Evolutionary conservation across 129 eudicot genomes (phyloP), one percentile per base, ranked within the genome.

Genomic region (Flaveria bidentis): DNA sequence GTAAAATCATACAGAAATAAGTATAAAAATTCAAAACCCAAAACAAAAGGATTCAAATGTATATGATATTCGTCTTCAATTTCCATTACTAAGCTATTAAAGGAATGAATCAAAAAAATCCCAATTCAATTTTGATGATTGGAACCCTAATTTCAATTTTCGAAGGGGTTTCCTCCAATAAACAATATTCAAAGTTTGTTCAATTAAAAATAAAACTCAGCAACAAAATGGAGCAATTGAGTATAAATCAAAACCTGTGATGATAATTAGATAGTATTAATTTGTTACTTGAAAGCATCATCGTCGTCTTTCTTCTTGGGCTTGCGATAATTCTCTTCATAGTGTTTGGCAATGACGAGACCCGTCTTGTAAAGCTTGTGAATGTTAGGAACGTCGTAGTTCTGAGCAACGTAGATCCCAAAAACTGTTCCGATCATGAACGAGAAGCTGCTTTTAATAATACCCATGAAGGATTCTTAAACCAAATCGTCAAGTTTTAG

Each of bases 351-450:
- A 63, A 76, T 77, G 64, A 82, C 79, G 33, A 72, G 51, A 6
- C 75, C 79, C n/a, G 68, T 82, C 23, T 77, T 65, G 74, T 66
- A 72, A n/a, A 77, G 78, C 74, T 71, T 82, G 65, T 76, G 57
- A 5, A 79, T 49, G 65, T 74, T 63, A 0, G 91, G 91, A 28
- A 87, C 88, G 61, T 84, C 46, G 76, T 87, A 84, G 41, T 84
- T 87, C 46, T 87, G 91, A 26, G 88, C 91, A 23, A 87, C 73
- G 73, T 82, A 87, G 80, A 87, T 57, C 76, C 91, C 91, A 41
- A 67, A 82, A 33, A 80, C 81, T 42, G 91, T 68, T 13, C 91
- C 91, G 45, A 79, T 3, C 76, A 82, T 82, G 81, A 87, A 87
- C 2, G 80, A 25, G 30, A 87, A 82, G 70, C 73, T 17, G 80